Conservation (phyloP, 345 rosid species). For the Eucalyptus leucophloia region DNA sequence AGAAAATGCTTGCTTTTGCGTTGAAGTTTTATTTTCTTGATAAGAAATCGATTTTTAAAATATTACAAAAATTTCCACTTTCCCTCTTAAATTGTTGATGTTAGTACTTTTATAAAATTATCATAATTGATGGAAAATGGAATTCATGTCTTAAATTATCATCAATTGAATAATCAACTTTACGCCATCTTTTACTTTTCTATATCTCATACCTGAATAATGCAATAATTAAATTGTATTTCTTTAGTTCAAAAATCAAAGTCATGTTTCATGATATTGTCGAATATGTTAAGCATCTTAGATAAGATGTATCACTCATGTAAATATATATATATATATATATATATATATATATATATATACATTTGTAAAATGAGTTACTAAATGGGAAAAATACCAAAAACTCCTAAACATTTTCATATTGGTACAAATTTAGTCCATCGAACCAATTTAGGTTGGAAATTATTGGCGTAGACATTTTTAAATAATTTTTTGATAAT, state of each 20-base stretch:
- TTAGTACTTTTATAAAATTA: background rate
- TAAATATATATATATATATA: no score
- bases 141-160: background rate
- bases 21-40: background rate
- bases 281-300: no score
- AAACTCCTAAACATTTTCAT: no score
- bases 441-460: no score
- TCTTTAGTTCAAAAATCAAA: background rate
- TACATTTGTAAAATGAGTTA: no score
- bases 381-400: no score
- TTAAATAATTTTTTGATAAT: no score
- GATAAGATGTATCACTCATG: no score
- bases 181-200: background rate
- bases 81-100: background rate
- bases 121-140: background rate
- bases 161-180: background rate
- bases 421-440: no score
- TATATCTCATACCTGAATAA: background rate
- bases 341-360: no score
- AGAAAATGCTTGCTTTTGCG: background rate
- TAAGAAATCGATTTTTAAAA: background rate
- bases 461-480: no score
- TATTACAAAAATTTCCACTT: background rate
- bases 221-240: background rate
- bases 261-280: no score